Evolutionary conservation across 2,329 filamentous ascomycete genomes (phyloP).

Genomic region (Neofusicoccum sp.): DNA sequence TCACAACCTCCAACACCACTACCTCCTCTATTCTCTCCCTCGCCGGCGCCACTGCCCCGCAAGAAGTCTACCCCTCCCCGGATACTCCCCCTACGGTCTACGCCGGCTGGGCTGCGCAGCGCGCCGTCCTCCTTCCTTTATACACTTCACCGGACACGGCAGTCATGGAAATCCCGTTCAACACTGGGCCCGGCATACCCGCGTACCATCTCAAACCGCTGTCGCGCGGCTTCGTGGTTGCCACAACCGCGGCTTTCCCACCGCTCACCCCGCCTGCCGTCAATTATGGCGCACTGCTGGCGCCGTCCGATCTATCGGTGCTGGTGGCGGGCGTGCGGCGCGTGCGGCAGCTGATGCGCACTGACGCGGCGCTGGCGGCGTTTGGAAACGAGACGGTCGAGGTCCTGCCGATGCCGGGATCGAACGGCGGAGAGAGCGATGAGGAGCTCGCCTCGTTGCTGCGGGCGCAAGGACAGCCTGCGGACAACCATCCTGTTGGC

Average conservation of each 20-base stretch:
- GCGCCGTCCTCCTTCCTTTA: neutral
- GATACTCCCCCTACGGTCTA: neutral
- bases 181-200: neutral
- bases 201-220: neutral
- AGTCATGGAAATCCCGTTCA: neutral
- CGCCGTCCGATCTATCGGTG: slow-evolving; percentile 18
- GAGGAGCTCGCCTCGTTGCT: neutral
- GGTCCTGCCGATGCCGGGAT: neutral
- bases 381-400: neutral
- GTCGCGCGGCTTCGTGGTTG: neutral
- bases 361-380: neutral
- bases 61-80: neutral
- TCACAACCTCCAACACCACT: neutral
- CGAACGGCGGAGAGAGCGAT: slow-evolving; percentile 28
- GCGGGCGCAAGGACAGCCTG: neutral
- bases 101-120: neutral
- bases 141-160: neutral
- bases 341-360: neutral
- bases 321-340: neutral
- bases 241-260: neutral
- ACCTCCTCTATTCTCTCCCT: neutral
- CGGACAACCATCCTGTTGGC: neutral
- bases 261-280: neutral
- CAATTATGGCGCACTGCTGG: neutral
- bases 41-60: neutral